Conservation (phyloP, 306 rosid species). For the Quercus mongolica region DNA sequence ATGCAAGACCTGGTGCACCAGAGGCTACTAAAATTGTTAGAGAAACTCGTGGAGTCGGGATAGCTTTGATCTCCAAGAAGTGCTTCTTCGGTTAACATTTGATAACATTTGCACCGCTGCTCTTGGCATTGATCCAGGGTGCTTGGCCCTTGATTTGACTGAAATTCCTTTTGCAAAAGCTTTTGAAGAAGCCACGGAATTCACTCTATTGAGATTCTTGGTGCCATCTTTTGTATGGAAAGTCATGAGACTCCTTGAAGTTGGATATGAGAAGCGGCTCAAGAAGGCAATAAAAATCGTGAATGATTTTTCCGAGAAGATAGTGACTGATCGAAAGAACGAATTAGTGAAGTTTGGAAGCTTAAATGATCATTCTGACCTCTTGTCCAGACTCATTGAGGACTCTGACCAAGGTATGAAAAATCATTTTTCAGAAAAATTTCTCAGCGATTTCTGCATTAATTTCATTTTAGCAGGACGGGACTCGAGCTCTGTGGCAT, state of each 20-base stretch:
- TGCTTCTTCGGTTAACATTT: conserved; percentile 43
- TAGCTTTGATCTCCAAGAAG: conserved; percentile 40
- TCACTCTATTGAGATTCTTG: neutral
- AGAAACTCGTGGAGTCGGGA: conserved; percentile 12
- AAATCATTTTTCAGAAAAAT: conserved; percentile 14
- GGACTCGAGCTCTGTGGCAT: conserved; percentile 48
- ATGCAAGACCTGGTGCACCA: conserved; percentile 31
- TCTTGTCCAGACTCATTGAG: conserved; percentile 31
- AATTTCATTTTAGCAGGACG: conserved; percentile 49
- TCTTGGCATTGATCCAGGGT: conserved; percentile 41
- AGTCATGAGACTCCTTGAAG: neutral
- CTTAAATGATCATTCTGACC: conserved; percentile 19
- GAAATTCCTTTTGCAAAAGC: conserved; percentile 12
- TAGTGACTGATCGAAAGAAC: conserved; percentile 15
- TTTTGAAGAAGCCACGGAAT: conserved; percentile 19
- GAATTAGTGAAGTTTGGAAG: conserved; percentile 12
- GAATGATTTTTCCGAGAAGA: conserved; percentile 26
- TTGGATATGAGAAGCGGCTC: conserved; percentile 17
- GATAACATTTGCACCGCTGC: conserved; percentile 42
- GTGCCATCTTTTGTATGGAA: conserved; percentile 11
- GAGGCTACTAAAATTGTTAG: conserved; percentile 25
- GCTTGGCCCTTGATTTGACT: conserved; percentile 25
- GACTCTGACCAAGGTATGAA: neutral
- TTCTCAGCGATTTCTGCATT: conserved; percentile 36
- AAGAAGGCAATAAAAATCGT: conserved; percentile 11